Base-by-base conservation (phyloP, 2,329 filamentous ascomycete species). In the Neodidymelliopsis sp. region DNA sequence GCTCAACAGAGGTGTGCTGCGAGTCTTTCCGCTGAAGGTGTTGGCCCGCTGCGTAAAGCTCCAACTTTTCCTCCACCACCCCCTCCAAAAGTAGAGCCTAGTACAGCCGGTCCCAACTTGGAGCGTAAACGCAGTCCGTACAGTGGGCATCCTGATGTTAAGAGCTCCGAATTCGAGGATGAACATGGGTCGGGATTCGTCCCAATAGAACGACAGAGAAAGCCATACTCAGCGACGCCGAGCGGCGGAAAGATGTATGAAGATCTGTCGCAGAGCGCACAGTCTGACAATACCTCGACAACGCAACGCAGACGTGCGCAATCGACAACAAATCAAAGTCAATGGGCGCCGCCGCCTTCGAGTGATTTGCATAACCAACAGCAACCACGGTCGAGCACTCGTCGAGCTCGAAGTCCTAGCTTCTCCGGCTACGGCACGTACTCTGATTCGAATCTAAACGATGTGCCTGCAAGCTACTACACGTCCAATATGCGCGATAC, bases 161-260 rank as follows among this genome's bases (percentile, higher is more conserved):
- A 47, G 24, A 52, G 53, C 4, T 65, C 76, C 11, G 75, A 68
- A 6, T 57, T 59, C 2, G 70, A 71, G 2, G 65, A 74, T 11
- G 67, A 69, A 5, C 34, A 49, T 2, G 60, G 66, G 1, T 67
- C 74, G 1, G 69, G 77, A 0, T 65, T 75, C 0, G 74, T 79
- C 1, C 82, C 82, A 1, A 81, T 88, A 35, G 86, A 89, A 62
- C 81, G 86, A 5, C 82, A 88, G 60, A 76, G 86, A 27, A 83
- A 88, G 52, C 86, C 86, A 0, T 89, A 88, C 60, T 75, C 73
- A 19, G 81, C 80, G 1, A 79, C 81, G 18, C 83, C 84, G 12
- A 84, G 84, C 8, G 75, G 72, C 19, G 85, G 84, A 6, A 87
- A 85, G 65, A 66, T 76, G 3, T 81, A 85, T 50, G 76, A 79